phyloP scores from a whole-genome alignment of 352 stramenopile genomes.

The Phytophthora pistaciae region DNA sequence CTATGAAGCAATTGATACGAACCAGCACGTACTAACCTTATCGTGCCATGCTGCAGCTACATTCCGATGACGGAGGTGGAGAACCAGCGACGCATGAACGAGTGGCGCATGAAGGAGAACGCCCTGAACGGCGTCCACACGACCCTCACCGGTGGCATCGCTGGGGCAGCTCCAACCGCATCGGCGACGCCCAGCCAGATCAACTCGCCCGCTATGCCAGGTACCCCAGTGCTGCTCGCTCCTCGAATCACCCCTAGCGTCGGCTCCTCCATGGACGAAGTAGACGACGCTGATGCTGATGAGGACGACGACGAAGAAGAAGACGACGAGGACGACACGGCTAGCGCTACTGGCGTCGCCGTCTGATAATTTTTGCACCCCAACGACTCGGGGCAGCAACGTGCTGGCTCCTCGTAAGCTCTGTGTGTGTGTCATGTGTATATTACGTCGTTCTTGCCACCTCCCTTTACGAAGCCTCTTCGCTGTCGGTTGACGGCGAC shows the following conservation, averaged over 20 bases:
- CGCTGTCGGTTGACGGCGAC: conserved; percentile 28
- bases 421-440: conserved; percentile 15
- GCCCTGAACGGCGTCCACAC: conserved; percentile 42
- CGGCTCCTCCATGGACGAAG: conserved; percentile 40
- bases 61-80: conserved; percentile 83
- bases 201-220: conserved; percentile 24
- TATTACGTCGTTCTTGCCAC: conserved; percentile 14
- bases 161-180: conserved; percentile 22
- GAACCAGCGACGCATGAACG: conserved; percentile 77
- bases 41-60: conserved; percentile 42
- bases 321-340: conserved; percentile 58
- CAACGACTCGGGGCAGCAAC: conserved; percentile 4
- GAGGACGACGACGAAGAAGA: conserved; percentile 61
- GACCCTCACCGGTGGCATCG: conserved; percentile 26
- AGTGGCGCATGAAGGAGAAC: conserved; percentile 86
- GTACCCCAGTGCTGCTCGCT: conserved; percentile 29
- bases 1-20: background rate
- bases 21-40: conserved; percentile 11
- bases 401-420: background rate
- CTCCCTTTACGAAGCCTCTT: conserved; percentile 19
- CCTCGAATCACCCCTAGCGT: conserved; percentile 34
- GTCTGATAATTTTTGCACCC: conserved; percentile 28
- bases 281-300: conserved; percentile 47
- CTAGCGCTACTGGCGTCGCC: conserved; percentile 51
- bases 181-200: conserved; percentile 19